A percentile compares a stretch with the other conserved stretches of the same genome.
Evolutionary conservation across 805 yeast species (phyloP).

Genomic region (Wickerhamiella cacticola): DNA sequence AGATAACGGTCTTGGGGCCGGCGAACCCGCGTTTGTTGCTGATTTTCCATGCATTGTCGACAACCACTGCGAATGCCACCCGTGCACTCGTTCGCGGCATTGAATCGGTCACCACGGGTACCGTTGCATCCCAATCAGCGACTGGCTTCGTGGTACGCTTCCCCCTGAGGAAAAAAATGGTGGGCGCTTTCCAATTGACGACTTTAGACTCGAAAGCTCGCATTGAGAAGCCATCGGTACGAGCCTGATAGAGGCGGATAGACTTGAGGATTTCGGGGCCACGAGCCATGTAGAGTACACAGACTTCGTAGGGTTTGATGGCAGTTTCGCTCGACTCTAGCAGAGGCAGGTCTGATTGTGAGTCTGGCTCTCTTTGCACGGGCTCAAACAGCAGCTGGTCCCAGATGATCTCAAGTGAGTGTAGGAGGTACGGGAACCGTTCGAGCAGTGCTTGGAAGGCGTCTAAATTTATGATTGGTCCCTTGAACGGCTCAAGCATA

Average conservation of each 20-base stretch:
- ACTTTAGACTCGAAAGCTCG: slow-evolving; percentile 72
- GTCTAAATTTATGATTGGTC: slow-evolving; percentile 17
- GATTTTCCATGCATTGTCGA: slow-evolving; percentile 64
- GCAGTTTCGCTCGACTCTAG: slow-evolving; percentile 20
- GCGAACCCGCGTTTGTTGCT: slow-evolving; percentile 69
- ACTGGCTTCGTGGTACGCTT: slow-evolving; percentile 23
- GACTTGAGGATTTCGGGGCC: slow-evolving; percentile 27
- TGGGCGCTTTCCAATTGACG: slow-evolving; percentile 84
- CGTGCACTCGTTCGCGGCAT: slow-evolving; percentile 8
- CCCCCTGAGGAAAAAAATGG: slow-evolving; percentile 61
- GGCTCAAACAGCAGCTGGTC: slow-evolving; percentile 34
- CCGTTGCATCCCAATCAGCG: slow-evolving; percentile 11
- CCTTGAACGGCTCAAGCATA: slow-evolving; percentile 15
- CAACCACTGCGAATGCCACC: slow-evolving; percentile 51
- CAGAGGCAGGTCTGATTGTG: neutral
- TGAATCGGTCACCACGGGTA: slow-evolving; percentile 15
- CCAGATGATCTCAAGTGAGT: slow-evolving; percentile 36
- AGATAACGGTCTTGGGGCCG: slow-evolving; percentile 41
- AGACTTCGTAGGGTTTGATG: slow-evolving; percentile 31
- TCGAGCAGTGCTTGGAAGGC: slow-evolving; percentile 13
- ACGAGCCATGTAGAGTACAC: slow-evolving; percentile 35
- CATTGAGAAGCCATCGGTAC: slow-evolving; percentile 76
- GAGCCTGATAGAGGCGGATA: slow-evolving; percentile 55
- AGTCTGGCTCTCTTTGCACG: slow-evolving; percentile 9
- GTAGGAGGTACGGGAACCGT: slow-evolving; percentile 22